Evolutionary conservation across 441 rosid species (phyloP), one percentile per base, ranked within the genome.

Genomic region (Erodium trifolium): DNA sequence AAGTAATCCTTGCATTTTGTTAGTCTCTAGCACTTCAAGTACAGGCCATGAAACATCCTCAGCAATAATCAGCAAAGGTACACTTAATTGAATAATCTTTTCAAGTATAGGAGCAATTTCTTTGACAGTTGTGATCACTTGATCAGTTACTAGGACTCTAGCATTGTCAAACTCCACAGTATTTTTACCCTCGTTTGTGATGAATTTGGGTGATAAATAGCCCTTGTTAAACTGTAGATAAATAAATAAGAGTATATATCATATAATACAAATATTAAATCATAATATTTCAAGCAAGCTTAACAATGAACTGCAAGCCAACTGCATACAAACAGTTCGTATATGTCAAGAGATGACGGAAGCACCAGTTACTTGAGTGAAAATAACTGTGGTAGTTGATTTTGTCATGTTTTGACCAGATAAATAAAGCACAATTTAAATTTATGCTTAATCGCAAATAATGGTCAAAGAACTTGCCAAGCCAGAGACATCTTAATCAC

Each of bases 211-310:
- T 0, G 97, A 89, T 89, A 93, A 85, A 72, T 83, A 91, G 51
- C 97, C 98, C 82, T 87, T 88, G 78, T 93, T 94, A 76, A 93
- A 74, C 98, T 91, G 88, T 67, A 47, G 41, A 79, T 49, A 81
- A 72, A 29, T 19, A 72, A 68, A 3, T 73, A 27, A 11, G 4
- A 9, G 53, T 53, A 14, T 55, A 62, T 45, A n/a, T 29, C 8
- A 45, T 37, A 10, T 45, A 68, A 8, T 5, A 13, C 55, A 0
- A 16, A 67, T 49, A 27, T 19, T 66, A 27, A 45, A 9, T 14
- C 29, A 10, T 47, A 67, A 19, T 12, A 14, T 31, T 64, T 7
- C 7, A 27, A 49, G 68, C 47, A 23, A 16, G 7, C 60, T 5
- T 49, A 47, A 65, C 41, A 43, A n/a, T 63, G 39, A 69, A 4